These are phyloP conservation scores for Termitomyces titanicus DNA, from an alignment of 768 basidiomycete genomes.

Conservation along the genomic window DNA sequence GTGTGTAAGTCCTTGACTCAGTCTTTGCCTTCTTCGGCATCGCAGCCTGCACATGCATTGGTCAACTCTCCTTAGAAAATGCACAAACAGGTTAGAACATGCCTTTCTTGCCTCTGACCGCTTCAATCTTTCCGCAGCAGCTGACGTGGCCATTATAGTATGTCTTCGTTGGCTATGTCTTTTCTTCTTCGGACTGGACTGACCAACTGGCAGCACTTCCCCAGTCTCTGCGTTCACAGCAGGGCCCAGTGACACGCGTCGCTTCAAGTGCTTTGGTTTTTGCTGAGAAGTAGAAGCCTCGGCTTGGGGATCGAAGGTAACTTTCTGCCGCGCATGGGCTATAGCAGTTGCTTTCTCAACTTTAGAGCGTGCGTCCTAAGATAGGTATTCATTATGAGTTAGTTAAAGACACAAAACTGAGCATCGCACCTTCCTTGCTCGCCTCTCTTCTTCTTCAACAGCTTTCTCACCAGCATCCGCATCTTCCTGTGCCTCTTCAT, in stretches of 20 bases:
- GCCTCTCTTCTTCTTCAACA: constrained; percentile 59
- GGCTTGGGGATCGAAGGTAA: constrained; percentile 62
- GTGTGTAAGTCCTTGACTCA: constrained; percentile 54
- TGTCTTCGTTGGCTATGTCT: constrained; percentile 64
- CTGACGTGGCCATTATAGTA: constrained; percentile 69
- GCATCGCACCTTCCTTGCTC: constrained; percentile 40
- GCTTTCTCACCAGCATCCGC: constrained; percentile 53
- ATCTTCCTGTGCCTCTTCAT: constrained; percentile 58
- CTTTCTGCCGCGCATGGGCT: constrained; percentile 63
- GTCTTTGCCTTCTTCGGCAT: constrained; percentile 60
- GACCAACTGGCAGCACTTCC: constrained; percentile 40
- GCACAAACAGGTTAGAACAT: constrained; percentile 8
- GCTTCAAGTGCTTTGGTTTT: constrained; percentile 31
- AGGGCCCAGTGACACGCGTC: constrained; percentile 52
- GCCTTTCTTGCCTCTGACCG: constrained; percentile 63
- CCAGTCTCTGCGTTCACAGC: constrained; percentile 61
- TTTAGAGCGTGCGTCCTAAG: constrained; percentile 50
- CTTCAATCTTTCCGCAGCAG: constrained; percentile 61
- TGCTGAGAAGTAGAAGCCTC: constrained; percentile 20
- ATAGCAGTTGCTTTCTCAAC: constrained; percentile 61
- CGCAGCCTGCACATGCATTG: constrained; percentile 38
- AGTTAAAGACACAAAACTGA: not conserved
- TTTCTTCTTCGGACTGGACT: constrained; percentile 23
- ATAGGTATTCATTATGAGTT: not conserved
- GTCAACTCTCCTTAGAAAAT: not conserved